Base-by-base conservation (phyloP, 1,284 basidiomycete genomes). In the Trametes hirsuta region DNA sequence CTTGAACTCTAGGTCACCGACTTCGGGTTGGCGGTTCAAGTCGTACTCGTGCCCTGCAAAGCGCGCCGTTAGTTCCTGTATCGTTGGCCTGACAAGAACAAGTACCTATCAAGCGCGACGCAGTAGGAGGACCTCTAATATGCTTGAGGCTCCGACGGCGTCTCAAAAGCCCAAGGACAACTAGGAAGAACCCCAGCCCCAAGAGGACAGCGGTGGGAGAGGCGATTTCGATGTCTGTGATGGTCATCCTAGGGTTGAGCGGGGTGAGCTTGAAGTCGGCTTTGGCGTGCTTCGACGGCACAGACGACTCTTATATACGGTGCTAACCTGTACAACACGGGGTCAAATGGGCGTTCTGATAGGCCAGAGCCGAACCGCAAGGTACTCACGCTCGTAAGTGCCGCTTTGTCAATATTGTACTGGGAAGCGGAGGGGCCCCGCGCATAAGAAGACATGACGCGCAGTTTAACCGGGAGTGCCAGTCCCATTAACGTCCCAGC, bases 1-100 rank as follows among this genome's bases (percentile, higher is more conserved):
- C 35, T 63, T 57, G 37, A 68, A 61, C 22, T 71, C 70, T 3
- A 67, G 36, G 37, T 64, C 59, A 1, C 68, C 70, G 6, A 64
- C 64, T 10, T 69, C 62, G 11, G 59, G 34, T 44, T 70, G 65
- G 18, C 60, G 61, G 12, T 25, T 55, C 14, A 69, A 30, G 3
- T 63, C 54, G 8, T 59, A 59, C 15, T 66, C 63, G 37, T 68
- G 61, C 0, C 68, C 68, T 69, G 45, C 0, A 41, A 14, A 14
- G 9, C 8, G 1, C 11, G 18, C 18, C n/a, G 18, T 25, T 5
- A 46, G 9, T 25, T 6, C n/a, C 30, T 14, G 4, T 34, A 3
- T 8, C 24, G 10, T n/a, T 15, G 10, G 12, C 12, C 6, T 15
- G n/a, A 4, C 6, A 2, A 8, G 15, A 1, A 4, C 6, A n/a